phyloP scores from a whole-genome alignment of 2,329 filamentous ascomycete species.

The Exophiala sp. region DNA sequence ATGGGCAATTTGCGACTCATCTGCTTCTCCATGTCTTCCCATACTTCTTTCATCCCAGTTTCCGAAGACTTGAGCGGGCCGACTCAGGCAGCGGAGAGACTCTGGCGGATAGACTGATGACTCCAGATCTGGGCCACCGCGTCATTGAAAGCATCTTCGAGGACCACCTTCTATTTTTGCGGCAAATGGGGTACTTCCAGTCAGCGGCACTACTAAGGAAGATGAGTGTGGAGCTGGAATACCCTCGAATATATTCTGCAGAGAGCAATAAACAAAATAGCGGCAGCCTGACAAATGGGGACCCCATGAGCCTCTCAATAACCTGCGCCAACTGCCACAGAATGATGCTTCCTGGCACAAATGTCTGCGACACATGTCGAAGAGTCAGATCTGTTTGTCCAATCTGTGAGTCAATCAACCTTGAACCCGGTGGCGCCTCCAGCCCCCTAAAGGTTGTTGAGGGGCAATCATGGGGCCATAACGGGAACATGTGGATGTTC shows the following conservation, averaged over 20 bases:
- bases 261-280: constrained; percentile 9
- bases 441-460: neutral
- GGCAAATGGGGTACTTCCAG: constrained; percentile 32
- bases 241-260: constrained; percentile 6
- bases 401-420: constrained; percentile 43
- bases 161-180: constrained; percentile 53
- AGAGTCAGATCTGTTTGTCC: constrained; percentile 38
- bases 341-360: constrained; percentile 13
- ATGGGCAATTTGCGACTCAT: constrained; percentile 45
- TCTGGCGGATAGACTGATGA: constrained; percentile 27
- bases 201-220: constrained; percentile 53
- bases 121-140: constrained; percentile 40
- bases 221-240: constrained; percentile 33
- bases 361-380: constrained; percentile 23
- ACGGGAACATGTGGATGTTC: constrained; percentile 45
- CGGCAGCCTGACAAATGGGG: constrained; percentile 14
- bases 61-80: constrained; percentile 9
- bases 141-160: constrained; percentile 48
- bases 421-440: neutral
- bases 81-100: constrained; percentile 2
- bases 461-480: constrained; percentile 6
- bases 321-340: constrained; percentile 23
- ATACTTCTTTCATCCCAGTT: constrained; percentile 37
- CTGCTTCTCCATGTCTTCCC: constrained; percentile 42
- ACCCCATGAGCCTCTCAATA: constrained; percentile 10